Evolutionary conservation across 2,329 filamentous ascomycete species (phyloP).

Genomic region (Sporothrix mexicana): DNA sequence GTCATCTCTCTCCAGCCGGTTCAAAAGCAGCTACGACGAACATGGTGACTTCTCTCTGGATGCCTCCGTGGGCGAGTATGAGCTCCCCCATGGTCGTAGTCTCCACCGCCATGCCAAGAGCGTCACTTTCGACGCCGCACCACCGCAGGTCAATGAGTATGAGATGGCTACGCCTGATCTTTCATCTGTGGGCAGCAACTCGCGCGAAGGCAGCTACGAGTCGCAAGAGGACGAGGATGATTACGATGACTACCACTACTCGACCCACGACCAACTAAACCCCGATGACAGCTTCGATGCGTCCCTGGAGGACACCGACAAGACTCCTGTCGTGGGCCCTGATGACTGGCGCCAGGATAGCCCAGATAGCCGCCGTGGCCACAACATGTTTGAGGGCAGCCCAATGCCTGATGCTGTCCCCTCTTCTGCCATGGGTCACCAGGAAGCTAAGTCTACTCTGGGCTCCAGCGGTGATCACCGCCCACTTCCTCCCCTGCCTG

Average conservation of each 20-base stretch:
- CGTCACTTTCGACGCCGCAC: slow-evolving; percentile 93
- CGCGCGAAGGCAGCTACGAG: slow-evolving; percentile 91
- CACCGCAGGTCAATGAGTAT: slow-evolving; percentile 95
- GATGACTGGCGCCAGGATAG: slow-evolving; percentile 90
- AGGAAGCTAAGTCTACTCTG: slow-evolving; percentile 72
- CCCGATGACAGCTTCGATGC: slow-evolving; percentile 93
- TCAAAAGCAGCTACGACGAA: slow-evolving; percentile 73
- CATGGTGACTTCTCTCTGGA: slow-evolving; percentile 72
- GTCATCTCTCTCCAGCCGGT: slow-evolving; percentile 77
- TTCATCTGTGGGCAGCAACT: slow-evolving; percentile 88
- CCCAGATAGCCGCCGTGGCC: slow-evolving; percentile 50
- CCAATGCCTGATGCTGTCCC: slow-evolving; percentile 65
- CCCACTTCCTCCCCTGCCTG: slow-evolving; percentile 85
- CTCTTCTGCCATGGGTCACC: slow-evolving; percentile 57
- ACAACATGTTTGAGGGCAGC: slow-evolving; percentile 75
- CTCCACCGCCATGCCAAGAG: slow-evolving; percentile 90
- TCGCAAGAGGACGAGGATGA: slow-evolving; percentile 78
- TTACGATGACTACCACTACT: slow-evolving; percentile 59
- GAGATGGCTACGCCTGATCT: slow-evolving; percentile 96
- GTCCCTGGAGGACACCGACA: slow-evolving; percentile 92
- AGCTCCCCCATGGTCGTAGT: slow-evolving; percentile 68
- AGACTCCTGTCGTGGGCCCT: slow-evolving; percentile 96
- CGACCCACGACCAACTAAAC: slow-evolving; percentile 62
- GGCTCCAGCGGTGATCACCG: slow-evolving; percentile 81
- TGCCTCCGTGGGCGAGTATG: slow-evolving; percentile 61